Conservation (phyloP, 768 basidiomycete species). For the Hericium erinaceus region DNA sequence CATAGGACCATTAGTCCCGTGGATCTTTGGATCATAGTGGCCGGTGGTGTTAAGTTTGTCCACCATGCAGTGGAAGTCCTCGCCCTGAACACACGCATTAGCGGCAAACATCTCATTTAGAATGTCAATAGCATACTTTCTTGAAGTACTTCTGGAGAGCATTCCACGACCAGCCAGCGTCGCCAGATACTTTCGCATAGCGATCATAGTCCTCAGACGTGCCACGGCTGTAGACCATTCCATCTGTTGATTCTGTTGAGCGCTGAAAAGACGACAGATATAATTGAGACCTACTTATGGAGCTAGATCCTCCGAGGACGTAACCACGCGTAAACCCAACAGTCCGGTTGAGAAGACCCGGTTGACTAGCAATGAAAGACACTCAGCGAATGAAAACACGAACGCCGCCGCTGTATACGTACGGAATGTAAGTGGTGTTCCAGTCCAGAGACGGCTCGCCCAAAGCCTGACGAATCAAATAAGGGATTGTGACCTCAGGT, state of each 20-base stretch:
- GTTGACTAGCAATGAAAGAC: not conserved
- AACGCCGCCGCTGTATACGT: not conserved
- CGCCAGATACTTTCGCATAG: constrained; percentile 8
- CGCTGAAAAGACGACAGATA: not conserved
- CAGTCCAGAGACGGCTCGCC: constrained; percentile 8
- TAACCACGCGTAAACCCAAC: constrained; percentile 2
- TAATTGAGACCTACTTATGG: constrained; percentile 9
- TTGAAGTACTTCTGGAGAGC: not conserved
- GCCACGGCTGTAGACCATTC: constrained; percentile 14
- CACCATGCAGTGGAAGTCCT: constrained; percentile 26
- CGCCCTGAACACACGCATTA: constrained; percentile 20
- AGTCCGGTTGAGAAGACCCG: not conserved
- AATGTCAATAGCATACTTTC: not conserved
- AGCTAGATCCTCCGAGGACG: constrained; percentile 7
- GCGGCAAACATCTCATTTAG: not conserved
- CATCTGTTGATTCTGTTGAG: constrained; percentile 4
- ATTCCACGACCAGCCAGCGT: constrained; percentile 9
- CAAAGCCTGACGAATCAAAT: not conserved
- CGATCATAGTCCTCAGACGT: constrained; percentile 13
- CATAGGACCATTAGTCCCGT: constrained; percentile 26
- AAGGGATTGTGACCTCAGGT: not conserved
- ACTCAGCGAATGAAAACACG: not conserved
- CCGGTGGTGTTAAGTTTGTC: constrained; percentile 29
- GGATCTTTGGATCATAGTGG: constrained; percentile 28
- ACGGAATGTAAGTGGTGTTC: constrained; percentile 16